These are phyloP conservation scores for Leccinum laetum DNA, from an alignment of 1,284 basidiomycete species.

Conservation along the genomic window DNA sequence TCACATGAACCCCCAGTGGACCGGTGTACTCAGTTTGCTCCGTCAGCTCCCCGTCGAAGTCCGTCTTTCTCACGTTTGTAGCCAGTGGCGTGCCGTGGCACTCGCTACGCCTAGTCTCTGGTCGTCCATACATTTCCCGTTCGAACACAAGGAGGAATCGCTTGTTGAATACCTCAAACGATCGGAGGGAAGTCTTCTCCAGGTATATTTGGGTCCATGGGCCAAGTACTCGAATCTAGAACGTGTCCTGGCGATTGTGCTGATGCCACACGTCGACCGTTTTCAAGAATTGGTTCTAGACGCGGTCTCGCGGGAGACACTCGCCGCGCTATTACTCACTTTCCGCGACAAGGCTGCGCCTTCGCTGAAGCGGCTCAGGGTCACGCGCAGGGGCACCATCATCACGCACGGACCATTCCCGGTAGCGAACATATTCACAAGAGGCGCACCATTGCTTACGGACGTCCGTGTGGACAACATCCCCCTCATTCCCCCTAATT, in stretches of 20 bases:
- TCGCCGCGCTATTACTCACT: slow-evolving; percentile 18
- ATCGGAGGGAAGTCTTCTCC: slow-evolving; percentile 31
- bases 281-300: slow-evolving; percentile 33
- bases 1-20: slow-evolving; percentile 33
- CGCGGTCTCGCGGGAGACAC: slow-evolving; percentile 32
- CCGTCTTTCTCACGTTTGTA: slow-evolving; percentile 33
- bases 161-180: slow-evolving; percentile 31
- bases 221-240: slow-evolving; percentile 33
- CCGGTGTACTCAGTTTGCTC: slow-evolving; percentile 33
- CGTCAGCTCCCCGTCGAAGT: slow-evolving; percentile 34
- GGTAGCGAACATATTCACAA: slow-evolving; percentile 22
- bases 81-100: slow-evolving; percentile 33
- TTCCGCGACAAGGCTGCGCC: slow-evolving; percentile 31
- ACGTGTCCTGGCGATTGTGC: slow-evolving; percentile 21
- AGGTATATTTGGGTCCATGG: slow-evolving; percentile 35
- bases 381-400: slow-evolving; percentile 35
- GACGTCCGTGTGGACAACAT: slow-evolving; percentile 32
- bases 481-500: slow-evolving; percentile 26
- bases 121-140: slow-evolving; percentile 33
- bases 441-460: slow-evolving; percentile 29
- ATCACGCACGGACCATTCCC: slow-evolving; percentile 29
- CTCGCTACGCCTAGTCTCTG: slow-evolving; percentile 32
- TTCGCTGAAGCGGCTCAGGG: slow-evolving; percentile 22
- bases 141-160: slow-evolving; percentile 31
- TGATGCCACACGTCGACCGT: slow-evolving; percentile 30